Evolutionary conservation across 306 rosid genomes (phyloP).

Genomic region (Datisca glomerata): DNA sequence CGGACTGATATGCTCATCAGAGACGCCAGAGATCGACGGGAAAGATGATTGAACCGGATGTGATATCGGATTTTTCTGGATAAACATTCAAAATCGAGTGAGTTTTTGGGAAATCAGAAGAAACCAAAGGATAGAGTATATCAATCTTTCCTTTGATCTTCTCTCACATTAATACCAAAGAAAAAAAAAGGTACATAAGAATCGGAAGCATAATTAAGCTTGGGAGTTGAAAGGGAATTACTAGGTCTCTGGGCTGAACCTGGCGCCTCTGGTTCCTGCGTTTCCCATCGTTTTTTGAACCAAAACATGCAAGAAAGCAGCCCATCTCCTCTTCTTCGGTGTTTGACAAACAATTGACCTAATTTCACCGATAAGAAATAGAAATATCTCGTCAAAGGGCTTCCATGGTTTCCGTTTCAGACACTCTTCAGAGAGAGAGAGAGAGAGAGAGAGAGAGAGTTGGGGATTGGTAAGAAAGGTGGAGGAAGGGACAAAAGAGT

Average conservation of each 20-base stretch:
- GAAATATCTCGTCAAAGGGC: constrained; percentile 7
- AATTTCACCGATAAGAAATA: too few species aligned
- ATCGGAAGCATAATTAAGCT: neutral
- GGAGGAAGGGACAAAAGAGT: constrained; percentile 43
- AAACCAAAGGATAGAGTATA: neutral
- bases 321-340: constrained; percentile 42
- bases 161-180: constrained; percentile 1
- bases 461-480: constrained; percentile 7
- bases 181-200: neutral
- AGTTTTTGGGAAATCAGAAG: neutral
- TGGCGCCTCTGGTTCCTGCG: constrained; percentile 26
- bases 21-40: constrained; percentile 19
- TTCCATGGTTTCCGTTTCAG: constrained; percentile 13
- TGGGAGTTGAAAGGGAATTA: constrained; percentile 9
- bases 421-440: constrained; percentile 2
- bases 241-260: constrained; percentile 32
- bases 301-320: constrained; percentile 74
- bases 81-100: constrained; percentile 4
- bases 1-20: constrained; percentile 16
- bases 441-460: constrained; percentile 4
- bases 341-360: too few species aligned
- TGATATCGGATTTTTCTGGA: constrained; percentile 35
- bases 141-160: constrained; percentile 16
- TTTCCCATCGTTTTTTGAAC: constrained; percentile 43
- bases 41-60: constrained; percentile 27